A percentile compares a stretch with the other conserved stretches of the same genome.
Evolutionary conservation across 208 protist species (phyloP).

Genomic region (Trypanosoma boissoni): DNA sequence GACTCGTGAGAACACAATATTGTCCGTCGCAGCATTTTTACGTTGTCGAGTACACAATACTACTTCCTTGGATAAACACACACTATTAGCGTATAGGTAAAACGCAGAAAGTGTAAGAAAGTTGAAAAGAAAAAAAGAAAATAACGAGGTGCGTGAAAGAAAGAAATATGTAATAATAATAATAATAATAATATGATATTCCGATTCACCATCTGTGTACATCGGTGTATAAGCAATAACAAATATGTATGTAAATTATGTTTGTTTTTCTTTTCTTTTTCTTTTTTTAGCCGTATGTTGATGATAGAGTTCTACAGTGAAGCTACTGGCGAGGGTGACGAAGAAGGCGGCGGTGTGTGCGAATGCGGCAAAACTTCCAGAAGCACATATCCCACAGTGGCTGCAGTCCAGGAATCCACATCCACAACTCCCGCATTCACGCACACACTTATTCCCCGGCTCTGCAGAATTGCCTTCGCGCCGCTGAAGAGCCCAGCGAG

Average conservation of each 20-base stretch:
- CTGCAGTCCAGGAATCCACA: constrained; percentile 58
- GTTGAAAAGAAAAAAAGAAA: constrained; percentile 4
- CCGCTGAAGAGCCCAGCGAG: constrained; percentile 14
- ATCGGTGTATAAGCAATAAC: too few species aligned
- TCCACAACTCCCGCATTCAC: constrained; percentile 57
- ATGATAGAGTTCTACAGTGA: neutral
- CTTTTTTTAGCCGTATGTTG: neutral
- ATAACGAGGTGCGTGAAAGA: constrained; percentile 3
- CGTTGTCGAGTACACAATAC: too few species aligned
- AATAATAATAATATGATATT: too few species aligned
- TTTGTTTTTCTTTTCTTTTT: constrained; percentile 1
- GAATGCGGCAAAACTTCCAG: constrained; percentile 28
- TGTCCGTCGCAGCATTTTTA: constrained; percentile 35
- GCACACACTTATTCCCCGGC: neutral
- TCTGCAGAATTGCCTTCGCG: constrained; percentile 1
- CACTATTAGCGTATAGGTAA: constrained; percentile 13
- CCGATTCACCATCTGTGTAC: too few species aligned
- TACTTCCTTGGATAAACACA: neutral
- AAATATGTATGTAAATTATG: neutral
- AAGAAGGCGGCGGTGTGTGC: neutral
- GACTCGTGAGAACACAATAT: constrained; percentile 34
- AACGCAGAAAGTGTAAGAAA: constrained; percentile 23
- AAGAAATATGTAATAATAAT: constrained; percentile 6
- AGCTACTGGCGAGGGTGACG: neutral
- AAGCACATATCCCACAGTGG: constrained; percentile 46